Evolutionary conservation across 1,284 basidiomycete species (phyloP).

Genomic region (Apiotrichum sp.): DNA sequence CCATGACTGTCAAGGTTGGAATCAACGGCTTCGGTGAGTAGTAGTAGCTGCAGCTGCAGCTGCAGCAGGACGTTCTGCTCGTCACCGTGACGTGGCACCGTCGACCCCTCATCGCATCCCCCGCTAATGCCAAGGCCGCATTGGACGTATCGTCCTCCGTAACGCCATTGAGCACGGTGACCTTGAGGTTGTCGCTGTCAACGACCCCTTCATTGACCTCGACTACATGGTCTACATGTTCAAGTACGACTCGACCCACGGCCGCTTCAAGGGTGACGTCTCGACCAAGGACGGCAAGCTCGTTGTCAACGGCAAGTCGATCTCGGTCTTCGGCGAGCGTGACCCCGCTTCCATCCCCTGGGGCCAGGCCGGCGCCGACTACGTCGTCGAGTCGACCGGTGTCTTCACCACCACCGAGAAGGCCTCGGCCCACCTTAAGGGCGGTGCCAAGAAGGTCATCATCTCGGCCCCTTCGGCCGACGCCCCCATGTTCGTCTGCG

Average conservation of each 20-base stretch:
- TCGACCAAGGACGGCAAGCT: conserved; percentile 85
- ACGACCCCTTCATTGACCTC: conserved; percentile 95
- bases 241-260: conserved; percentile 97
- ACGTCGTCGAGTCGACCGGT: conserved; percentile 98
- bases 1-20: conserved; percentile 69
- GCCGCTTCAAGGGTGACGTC: conserved; percentile 84
- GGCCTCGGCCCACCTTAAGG: conserved; percentile 91
- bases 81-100: too few relatives aligned
- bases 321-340: conserved; percentile 78
- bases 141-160: conserved; percentile 91
- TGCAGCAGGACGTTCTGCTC: too few relatives aligned
- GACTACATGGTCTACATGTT: conserved; percentile 99
- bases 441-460: conserved; percentile 99
- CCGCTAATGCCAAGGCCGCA: conserved; percentile 64
- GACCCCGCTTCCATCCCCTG: conserved; percentile 85
- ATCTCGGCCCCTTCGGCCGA: conserved; percentile 99
- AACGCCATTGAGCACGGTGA: conserved; percentile 77
- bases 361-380: conserved; percentile 74
- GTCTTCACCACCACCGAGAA: conserved; percentile 94
- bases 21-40: conserved; percentile 90
- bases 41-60: too few relatives aligned
- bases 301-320: conserved; percentile 70
- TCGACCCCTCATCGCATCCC: too few relatives aligned
- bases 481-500: conserved; percentile 94
- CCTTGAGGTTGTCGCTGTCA: conserved; percentile 78